Percentiles rank a stretch among this genome's conserved stretches.
These are phyloP conservation scores for Aspergillus hancockii DNA, from an alignment of 495 filamentous ascomycete species.

Conservation along the genomic window DNA sequence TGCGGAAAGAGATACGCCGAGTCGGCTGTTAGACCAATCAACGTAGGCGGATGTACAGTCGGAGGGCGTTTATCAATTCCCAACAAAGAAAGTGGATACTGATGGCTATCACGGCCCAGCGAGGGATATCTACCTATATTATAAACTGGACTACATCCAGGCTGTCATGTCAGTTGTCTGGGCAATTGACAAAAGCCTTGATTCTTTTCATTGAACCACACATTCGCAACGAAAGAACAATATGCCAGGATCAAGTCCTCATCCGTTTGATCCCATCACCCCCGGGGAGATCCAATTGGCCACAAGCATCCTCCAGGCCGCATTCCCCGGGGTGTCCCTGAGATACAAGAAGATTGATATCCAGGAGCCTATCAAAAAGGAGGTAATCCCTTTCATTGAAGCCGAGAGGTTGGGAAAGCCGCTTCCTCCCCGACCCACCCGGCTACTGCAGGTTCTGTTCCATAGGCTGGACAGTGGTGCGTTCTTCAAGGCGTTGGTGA, in stretches of 20 bases:
- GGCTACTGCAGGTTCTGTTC: slow-evolving; percentile 41
- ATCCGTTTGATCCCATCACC: slow-evolving; percentile 47
- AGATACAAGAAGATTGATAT: slow-evolving; percentile 49
- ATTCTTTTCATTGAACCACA: too few species aligned
- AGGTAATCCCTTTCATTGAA: slow-evolving; percentile 44
- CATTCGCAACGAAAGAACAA: too few species aligned
- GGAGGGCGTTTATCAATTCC: background rate
- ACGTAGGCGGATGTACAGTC: background rate
- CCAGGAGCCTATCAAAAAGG: slow-evolving; percentile 43
- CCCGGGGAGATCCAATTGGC: slow-evolving; percentile 45
- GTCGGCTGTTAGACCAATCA: background rate
- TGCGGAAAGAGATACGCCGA: background rate
- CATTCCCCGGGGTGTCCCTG: slow-evolving; percentile 42
- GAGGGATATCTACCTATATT: too few species aligned
- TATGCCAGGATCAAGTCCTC: slow-evolving; percentile 4
- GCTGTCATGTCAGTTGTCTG: too few species aligned
- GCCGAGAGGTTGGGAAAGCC: slow-evolving; percentile 38
- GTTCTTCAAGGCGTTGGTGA: slow-evolving; percentile 45
- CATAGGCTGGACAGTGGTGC: slow-evolving; percentile 43
- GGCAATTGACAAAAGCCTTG: too few species aligned
- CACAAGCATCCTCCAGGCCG: slow-evolving; percentile 37
- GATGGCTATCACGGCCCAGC: background rate
- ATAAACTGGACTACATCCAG: too few species aligned
- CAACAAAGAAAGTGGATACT: background rate
- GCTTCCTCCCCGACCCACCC: slow-evolving; percentile 36